These are phyloP conservation scores for Urtica urens DNA, from an alignment of 306 rosid genomes.

Conservation along the genomic window DNA sequence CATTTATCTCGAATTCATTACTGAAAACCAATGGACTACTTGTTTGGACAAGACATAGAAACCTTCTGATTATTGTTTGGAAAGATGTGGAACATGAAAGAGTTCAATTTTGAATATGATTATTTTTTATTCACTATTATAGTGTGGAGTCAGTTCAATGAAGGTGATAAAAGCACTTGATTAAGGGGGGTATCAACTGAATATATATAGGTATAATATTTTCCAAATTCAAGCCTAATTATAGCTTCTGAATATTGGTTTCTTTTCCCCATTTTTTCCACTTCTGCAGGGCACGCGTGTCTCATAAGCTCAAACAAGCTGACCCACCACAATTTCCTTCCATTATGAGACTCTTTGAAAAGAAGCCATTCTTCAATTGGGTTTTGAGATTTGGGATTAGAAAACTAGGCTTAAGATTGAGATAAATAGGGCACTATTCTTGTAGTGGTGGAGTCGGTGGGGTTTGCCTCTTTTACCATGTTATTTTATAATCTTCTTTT, in stretches of 20 bases:
- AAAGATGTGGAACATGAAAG: too few relatives aligned
- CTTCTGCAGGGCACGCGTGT: conserved; percentile 59
- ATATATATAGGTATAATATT: neutral
- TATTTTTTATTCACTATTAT: too few relatives aligned
- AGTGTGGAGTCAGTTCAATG: too few relatives aligned
- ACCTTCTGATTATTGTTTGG: too few relatives aligned
- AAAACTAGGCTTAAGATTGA: conserved; percentile 17
- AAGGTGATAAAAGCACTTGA: too few relatives aligned
- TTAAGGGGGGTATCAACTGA: too few relatives aligned
- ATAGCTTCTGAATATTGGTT: conserved; percentile 25
- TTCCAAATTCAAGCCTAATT: neutral
- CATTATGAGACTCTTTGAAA: conserved; percentile 22
- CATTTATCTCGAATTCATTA: neutral
- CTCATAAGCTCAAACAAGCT: conserved; percentile 26
- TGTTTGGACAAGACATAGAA: too few relatives aligned
- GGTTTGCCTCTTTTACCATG: too few relatives aligned
- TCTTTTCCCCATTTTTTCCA: conserved; percentile 13
- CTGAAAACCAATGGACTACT: too few relatives aligned
- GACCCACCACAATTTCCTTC: conserved; percentile 20
- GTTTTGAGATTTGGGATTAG: conserved; percentile 18
- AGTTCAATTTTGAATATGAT: too few relatives aligned
- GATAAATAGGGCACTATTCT: conserved; percentile 12
- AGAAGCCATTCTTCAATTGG: conserved; percentile 18
- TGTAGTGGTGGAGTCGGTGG: too few relatives aligned
- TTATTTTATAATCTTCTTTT: too few relatives aligned